Conservation (phyloP, 2,329 filamentous ascomycete species). For the Torrubiellomyces zombiae region DNA sequence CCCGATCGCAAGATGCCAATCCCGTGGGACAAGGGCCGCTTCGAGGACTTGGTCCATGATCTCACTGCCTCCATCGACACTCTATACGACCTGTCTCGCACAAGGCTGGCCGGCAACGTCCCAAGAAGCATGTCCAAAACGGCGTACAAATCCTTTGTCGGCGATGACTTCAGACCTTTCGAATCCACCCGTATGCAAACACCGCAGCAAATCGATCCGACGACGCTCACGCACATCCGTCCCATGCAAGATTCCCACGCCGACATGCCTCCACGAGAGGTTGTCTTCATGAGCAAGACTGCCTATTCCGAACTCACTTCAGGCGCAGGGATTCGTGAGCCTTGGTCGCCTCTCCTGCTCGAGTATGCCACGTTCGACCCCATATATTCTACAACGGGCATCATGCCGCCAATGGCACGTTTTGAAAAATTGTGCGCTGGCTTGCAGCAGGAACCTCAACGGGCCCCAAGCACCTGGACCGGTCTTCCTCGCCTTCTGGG, state of each 20-base stretch:
- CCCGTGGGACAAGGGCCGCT: conserved; percentile 53
- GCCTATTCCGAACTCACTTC: conserved; percentile 32
- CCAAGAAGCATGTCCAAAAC: conserved; percentile 14
- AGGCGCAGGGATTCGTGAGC: conserved; percentile 22
- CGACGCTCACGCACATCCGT: conserved; percentile 30
- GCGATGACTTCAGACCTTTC: conserved; percentile 33
- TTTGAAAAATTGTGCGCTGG: conserved; percentile 47
- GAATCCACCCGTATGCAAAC: conserved; percentile 45
- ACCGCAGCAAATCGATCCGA: conserved; percentile 41
- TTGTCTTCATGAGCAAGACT: conserved; percentile 32
- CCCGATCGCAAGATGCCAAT: conserved; percentile 39
- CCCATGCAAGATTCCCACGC: conserved; percentile 20
- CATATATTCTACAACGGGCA: conserved; percentile 44
- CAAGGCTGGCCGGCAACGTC: conserved; percentile 31
- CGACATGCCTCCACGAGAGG: conserved; percentile 21
- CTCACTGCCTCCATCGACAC: conserved; percentile 66
- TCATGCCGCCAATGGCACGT: conserved; percentile 46
- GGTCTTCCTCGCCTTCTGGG: conserved; percentile 44
- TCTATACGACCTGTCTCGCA: conserved; percentile 58
- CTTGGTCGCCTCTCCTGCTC: conserved; percentile 44
- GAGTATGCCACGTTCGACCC: conserved; percentile 53
- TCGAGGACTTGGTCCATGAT: conserved; percentile 58
- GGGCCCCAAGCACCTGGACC: conserved; percentile 38
- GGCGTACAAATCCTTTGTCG: conserved; percentile 16
- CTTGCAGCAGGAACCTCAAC: conserved; percentile 35